A percentile compares a stretch with the other conserved stretches of the same genome.
These are phyloP conservation scores for Solanum hybrid DNA, from an alignment of 305 asterid species.

Conservation along the genomic window DNA sequence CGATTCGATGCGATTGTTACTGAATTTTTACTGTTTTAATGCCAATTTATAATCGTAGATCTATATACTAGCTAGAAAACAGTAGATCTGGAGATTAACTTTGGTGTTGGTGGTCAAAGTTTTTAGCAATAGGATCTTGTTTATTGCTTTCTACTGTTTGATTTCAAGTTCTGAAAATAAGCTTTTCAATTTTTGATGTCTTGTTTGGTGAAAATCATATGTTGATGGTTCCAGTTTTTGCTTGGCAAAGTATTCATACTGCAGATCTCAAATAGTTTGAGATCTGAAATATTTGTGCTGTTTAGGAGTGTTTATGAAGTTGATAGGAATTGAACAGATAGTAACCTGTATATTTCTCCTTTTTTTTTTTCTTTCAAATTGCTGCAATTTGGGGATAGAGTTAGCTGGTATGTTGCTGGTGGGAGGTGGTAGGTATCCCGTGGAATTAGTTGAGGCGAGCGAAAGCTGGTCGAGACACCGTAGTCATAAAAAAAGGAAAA, in stretches of 20 bases:
- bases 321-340: not conserved
- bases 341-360: not conserved
- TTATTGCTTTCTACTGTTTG: slow-evolving; percentile 1
- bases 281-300: not conserved
- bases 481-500: not conserved
- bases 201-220: not conserved
- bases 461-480: not conserved
- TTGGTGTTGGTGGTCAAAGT: not conserved
- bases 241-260: not conserved
- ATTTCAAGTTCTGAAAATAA: not conserved
- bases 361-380: too few relatives aligned
- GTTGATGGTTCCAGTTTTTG: not conserved
- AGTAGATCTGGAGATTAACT: not conserved
- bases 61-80: not conserved
- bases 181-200: not conserved
- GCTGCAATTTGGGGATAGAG: not conserved
- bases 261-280: not conserved
- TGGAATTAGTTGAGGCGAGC: not conserved
- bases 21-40: not conserved
- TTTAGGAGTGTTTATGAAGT: not conserved
- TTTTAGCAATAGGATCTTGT: not conserved
- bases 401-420: not conserved
- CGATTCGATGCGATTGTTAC: not conserved
- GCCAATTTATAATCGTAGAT: not conserved
- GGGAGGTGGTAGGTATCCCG: not conserved